Conservation (phyloP, 2,329 filamentous ascomycete genomes). For the Ophiobolus disseminans region DNA sequence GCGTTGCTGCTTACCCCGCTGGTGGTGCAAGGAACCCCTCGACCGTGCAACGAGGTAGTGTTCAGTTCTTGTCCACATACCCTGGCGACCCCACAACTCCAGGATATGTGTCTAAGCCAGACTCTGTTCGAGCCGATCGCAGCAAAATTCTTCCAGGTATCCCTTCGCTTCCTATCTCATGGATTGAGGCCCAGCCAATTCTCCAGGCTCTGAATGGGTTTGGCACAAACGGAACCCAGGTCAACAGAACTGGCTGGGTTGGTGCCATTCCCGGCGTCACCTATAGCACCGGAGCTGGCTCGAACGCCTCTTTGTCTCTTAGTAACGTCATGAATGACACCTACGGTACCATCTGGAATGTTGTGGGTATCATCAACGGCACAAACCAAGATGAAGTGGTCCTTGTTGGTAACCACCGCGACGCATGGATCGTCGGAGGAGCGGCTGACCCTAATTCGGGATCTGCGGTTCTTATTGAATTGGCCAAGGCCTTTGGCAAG, state of each 20-base stretch:
- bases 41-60: constrained; percentile 55
- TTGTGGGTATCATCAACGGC: constrained; percentile 72
- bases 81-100: constrained; percentile 50
- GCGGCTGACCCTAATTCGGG: constrained; percentile 62
- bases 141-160: constrained; percentile 73
- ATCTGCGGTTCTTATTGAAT: constrained; percentile 57
- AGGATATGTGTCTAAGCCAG: constrained; percentile 83
- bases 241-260: constrained; percentile 50
- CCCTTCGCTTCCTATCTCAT: constrained; percentile 86
- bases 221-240: constrained; percentile 64
- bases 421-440: constrained; percentile 63
- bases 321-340: constrained; percentile 80
- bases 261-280: constrained; percentile 45
- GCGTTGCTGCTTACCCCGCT: constrained; percentile 52
- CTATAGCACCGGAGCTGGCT: constrained; percentile 54
- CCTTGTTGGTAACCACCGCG: constrained; percentile 61
- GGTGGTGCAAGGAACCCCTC: constrained; percentile 56
- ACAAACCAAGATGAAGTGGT: constrained; percentile 64
- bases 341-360: constrained; percentile 82
- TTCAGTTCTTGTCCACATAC: constrained; percentile 68
- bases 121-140: constrained; percentile 72
- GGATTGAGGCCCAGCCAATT: constrained; percentile 79
- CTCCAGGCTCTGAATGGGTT: constrained; percentile 83
- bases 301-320: constrained; percentile 57
- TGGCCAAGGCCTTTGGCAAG: constrained; percentile 58